These are phyloP conservation scores for Ilex asprella DNA, from an alignment of 257 asterid species.

Conservation along the genomic window DNA sequence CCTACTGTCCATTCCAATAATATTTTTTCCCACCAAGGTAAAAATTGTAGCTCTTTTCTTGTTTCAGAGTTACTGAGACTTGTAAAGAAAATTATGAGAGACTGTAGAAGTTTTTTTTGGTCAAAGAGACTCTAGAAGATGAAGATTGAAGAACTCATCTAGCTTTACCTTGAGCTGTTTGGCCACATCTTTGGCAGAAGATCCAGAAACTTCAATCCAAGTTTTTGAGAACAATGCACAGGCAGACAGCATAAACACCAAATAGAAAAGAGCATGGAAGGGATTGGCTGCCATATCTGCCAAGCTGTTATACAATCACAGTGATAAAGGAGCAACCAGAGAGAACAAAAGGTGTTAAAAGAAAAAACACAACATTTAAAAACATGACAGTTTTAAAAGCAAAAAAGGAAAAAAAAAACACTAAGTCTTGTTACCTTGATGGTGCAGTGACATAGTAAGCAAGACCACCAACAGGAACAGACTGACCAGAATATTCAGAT, in stretches of 20 bases:
- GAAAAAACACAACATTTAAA: no score
- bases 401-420: no score
- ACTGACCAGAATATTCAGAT: conserved; percentile 81
- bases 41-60: no score
- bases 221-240: conserved; percentile 70
- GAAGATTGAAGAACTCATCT: not conserved
- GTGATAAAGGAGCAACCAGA: not conserved
- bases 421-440: conserved; percentile 39
- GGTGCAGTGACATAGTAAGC: conserved; percentile 88
- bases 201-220: conserved; percentile 76
- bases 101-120: no score
- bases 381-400: no score
- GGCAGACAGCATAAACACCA: conserved; percentile 59
- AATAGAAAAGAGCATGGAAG: conserved; percentile 62
- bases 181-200: conserved; percentile 67
- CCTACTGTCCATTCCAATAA: not conserved
- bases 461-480: conserved; percentile 80
- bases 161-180: conserved; percentile 57
- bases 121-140: no score
- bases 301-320: conserved; percentile 33
- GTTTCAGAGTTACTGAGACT: no score
- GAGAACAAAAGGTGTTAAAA: no score
- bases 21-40: no score
- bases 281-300: conserved; percentile 63
- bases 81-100: no score